Conservation (phyloP, 2,329 filamentous ascomycete genomes). For the Fusarium clavum region DNA sequence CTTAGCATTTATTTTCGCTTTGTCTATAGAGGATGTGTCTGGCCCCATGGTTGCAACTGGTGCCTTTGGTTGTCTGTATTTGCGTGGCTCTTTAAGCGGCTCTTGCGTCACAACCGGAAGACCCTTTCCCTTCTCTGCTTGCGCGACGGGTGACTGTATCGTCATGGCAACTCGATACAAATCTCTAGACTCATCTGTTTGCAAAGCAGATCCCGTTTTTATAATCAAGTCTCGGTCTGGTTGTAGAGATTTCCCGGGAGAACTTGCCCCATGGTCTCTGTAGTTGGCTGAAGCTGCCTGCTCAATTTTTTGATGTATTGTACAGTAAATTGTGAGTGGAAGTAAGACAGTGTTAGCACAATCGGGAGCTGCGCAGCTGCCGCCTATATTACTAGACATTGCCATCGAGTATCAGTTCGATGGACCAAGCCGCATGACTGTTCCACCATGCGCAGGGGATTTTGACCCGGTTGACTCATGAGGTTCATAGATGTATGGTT, state of each 20-base stretch:
- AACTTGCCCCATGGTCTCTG: background rate
- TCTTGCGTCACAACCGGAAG: background rate
- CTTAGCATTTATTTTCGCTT: slow-evolving; percentile 3
- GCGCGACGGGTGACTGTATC: background rate
- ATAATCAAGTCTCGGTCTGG: slow-evolving; percentile 23
- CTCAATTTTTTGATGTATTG: slow-evolving; percentile 18
- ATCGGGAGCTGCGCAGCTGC: slow-evolving; percentile 26
- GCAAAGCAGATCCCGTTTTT: slow-evolving; percentile 24
- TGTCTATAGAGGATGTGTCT: background rate
- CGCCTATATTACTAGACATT: slow-evolving; percentile 24
- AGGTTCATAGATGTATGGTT: slow-evolving; percentile 6
- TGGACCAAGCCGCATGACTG: slow-evolving; percentile 9
- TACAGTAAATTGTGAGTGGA: slow-evolving; percentile 29
- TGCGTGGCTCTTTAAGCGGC: background rate
- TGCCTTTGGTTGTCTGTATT: background rate
- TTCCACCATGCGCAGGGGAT: slow-evolving; percentile 17
- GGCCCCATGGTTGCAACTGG: slow-evolving; percentile 5
- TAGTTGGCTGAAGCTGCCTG: background rate
- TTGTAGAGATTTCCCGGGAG: slow-evolving; percentile 6
- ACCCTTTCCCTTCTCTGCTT: background rate
- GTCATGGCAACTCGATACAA: background rate
- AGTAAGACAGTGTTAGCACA: slow-evolving; percentile 25
- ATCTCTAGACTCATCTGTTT: background rate
- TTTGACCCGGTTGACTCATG: slow-evolving; percentile 10
- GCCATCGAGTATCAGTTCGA: slow-evolving; percentile 33